Evolutionary conservation across 2,329 filamentous ascomycete species (phyloP).

Genomic region (Aureobasidium pullulans): DNA sequence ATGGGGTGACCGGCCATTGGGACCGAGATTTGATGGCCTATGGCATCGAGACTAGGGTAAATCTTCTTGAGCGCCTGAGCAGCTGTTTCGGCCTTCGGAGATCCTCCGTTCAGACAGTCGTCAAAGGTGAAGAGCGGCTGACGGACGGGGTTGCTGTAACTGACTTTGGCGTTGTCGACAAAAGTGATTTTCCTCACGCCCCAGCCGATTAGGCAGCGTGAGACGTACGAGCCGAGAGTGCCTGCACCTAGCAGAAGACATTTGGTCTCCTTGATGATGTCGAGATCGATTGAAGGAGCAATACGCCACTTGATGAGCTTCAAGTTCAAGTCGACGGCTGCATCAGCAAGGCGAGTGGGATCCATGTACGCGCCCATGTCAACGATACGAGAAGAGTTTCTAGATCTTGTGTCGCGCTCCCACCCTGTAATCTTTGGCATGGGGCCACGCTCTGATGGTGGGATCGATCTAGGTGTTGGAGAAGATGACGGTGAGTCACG

Average conservation of each 20-base stretch:
- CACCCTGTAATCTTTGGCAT: slow-evolving; percentile 86
- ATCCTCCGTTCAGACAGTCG: slow-evolving; percentile 80
- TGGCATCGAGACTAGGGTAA: slow-evolving; percentile 79
- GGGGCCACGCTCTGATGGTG: slow-evolving; percentile 16
- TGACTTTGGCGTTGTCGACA: slow-evolving; percentile 86
- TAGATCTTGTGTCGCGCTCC: slow-evolving; percentile 76
- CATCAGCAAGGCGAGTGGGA: slow-evolving; percentile 76
- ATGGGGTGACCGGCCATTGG: slow-evolving; percentile 95
- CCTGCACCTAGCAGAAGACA: slow-evolving; percentile 88
- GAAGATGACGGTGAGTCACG: slow-evolving; percentile 18
- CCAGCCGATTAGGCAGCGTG: slow-evolving; percentile 88
- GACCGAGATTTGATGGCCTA: slow-evolving; percentile 74
- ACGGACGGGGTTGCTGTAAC: slow-evolving; percentile 91
- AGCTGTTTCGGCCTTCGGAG: slow-evolving; percentile 72
- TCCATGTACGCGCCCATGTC: slow-evolving; percentile 93
- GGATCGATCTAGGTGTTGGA: slow-evolving; percentile 18
- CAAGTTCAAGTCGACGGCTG: slow-evolving; percentile 90
- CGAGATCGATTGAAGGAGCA: slow-evolving; percentile 77
- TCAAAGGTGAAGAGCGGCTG: slow-evolving; percentile 88
- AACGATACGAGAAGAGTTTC: slow-evolving; percentile 68
- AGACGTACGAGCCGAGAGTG: slow-evolving; percentile 89
- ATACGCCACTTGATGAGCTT: slow-evolving; percentile 99
- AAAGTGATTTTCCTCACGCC: slow-evolving; percentile 93
- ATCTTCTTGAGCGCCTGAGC: slow-evolving; percentile 75
- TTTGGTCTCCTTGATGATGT: slow-evolving; percentile 79